These are phyloP conservation scores for Pyrenophora seminiperda DNA, from an alignment of 2,329 filamentous ascomycete species.

Conservation along the genomic window DNA sequence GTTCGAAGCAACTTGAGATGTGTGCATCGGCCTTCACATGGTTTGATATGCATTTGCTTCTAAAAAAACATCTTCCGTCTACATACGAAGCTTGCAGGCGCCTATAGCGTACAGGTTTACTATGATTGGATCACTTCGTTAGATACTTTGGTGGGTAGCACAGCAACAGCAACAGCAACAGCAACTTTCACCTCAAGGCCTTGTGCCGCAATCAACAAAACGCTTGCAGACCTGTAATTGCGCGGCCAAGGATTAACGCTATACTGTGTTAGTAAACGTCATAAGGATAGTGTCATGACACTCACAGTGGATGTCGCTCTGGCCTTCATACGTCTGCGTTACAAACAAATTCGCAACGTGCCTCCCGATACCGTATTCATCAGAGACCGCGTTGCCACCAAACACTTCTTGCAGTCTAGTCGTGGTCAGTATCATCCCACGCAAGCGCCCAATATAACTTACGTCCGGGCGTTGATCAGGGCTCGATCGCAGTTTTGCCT, in stretches of 20 bases:
- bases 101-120: constrained; percentile 9
- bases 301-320: constrained; percentile 96
- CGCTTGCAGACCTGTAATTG: constrained; percentile 72
- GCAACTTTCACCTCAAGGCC: not conserved
- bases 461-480: constrained; percentile 73
- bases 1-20: constrained; percentile 19
- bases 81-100: constrained; percentile 26
- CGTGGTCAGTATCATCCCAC: constrained; percentile 17
- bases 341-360: constrained; percentile 97
- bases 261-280: constrained; percentile 37
- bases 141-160: constrained; percentile 9
- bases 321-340: constrained; percentile 96
- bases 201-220: constrained; percentile 63
- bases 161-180: constrained; percentile 11
- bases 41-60: constrained; percentile 26
- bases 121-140: constrained; percentile 1
- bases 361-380: constrained; percentile 93
- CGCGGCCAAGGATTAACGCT: constrained; percentile 58
- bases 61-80: constrained; percentile 24
- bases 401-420: constrained; percentile 86
- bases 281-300: constrained; percentile 29
- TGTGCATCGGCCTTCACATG: constrained; percentile 9
- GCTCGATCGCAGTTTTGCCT: constrained; percentile 95
- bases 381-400: constrained; percentile 96
- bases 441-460: constrained; percentile 35